These are phyloP conservation scores for Pisolithus microcarpus DNA, from an alignment of 768 basidiomycete species.

Conservation along the genomic window DNA sequence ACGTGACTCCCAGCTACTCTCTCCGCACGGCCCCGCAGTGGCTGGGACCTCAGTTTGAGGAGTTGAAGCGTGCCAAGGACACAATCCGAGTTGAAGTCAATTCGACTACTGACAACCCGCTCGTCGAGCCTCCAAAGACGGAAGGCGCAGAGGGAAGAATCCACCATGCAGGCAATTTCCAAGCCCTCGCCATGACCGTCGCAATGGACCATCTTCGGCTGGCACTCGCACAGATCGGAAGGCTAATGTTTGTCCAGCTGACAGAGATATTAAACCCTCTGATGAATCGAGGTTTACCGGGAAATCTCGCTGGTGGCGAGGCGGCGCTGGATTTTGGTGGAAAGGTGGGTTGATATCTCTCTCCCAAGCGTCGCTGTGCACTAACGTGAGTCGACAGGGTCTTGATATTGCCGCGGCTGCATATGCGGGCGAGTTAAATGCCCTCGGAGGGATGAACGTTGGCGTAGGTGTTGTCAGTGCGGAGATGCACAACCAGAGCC, in stretches of 20 bases:
- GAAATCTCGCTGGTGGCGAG: constrained; percentile 71
- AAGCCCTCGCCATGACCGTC: constrained; percentile 79
- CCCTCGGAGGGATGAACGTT: constrained; percentile 66
- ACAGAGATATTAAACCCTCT: constrained; percentile 50
- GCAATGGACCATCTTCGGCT: constrained; percentile 85
- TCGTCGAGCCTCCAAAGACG: constrained; percentile 74
- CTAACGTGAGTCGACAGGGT: constrained; percentile 31
- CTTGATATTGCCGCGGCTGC: constrained; percentile 80
- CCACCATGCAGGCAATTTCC: constrained; percentile 87
- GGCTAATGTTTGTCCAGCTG: constrained; percentile 59
- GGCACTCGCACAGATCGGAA: constrained; percentile 61
- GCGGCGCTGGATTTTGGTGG: constrained; percentile 76
- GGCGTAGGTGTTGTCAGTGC: constrained; percentile 81
- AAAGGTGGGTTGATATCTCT: constrained; percentile 30
- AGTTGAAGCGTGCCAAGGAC: constrained; percentile 57
- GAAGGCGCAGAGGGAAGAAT: constrained; percentile 37
- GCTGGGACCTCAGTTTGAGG: constrained; percentile 80
- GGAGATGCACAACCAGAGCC: constrained; percentile 89
- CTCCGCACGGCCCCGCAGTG: constrained; percentile 77
- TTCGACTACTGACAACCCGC: constrained; percentile 85
- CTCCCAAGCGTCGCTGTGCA: not conserved
- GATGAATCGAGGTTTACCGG: constrained; percentile 74
- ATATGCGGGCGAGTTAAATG: constrained; percentile 76
- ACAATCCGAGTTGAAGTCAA: constrained; percentile 73
- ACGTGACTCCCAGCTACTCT: constrained; percentile 20